Base-by-base conservation (phyloP, 2,329 filamentous ascomycete genomes). In the Epichloe gansuensis region DNA sequence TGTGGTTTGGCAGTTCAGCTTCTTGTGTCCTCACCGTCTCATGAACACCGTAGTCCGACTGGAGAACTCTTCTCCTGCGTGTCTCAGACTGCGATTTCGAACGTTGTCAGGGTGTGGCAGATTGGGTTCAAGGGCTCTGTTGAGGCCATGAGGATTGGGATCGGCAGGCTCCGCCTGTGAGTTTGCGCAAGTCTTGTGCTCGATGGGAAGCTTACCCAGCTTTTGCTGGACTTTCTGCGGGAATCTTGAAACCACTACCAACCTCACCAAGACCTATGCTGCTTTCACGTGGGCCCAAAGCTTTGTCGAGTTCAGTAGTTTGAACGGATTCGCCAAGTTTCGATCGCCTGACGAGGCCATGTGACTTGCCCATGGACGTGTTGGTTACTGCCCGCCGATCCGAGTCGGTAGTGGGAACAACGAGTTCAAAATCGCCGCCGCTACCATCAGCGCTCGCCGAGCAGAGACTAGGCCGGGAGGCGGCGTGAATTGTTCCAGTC, bases 1-100 rank as follows among this genome's bases (percentile, higher is more conserved):
- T 59, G 25, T 56, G 58, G 4, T 65, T 57, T 4, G 63, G 61
- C 15, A 63, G 55, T 13, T 51, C 56, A 38, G 35, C 34, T 31
- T 62, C 59, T 13, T 63, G 59, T 5, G 58, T 61, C 8, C 43
- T 44, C 21, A 35, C 12, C 45, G 12, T 5, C 17, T 21, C 37
- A 31, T 50, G 43, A n/a, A 8, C 28, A 28, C 25, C 23, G 15
- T 50, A 50, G 13, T 51, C 23, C 23, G 41, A 31, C 5, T n/a
- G 38, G 12, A 38, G 12, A 34, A 23, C 28, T 44, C 37, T 46
- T 46, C 42, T 45, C 43, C 44, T 6, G 50, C 41, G 37, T 46
- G 50, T 47, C 50, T 39, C 12, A 52, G 25, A 11, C 28, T 28
- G 12, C 44, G 23, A 42, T 23, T 41, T 23, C 38, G 23, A n/a